Evolutionary conservation across 192 early-diverging fungal species (phyloP), one percentile per base, ranked within the genome.

Genomic region (Backusella psychrophila): DNA sequence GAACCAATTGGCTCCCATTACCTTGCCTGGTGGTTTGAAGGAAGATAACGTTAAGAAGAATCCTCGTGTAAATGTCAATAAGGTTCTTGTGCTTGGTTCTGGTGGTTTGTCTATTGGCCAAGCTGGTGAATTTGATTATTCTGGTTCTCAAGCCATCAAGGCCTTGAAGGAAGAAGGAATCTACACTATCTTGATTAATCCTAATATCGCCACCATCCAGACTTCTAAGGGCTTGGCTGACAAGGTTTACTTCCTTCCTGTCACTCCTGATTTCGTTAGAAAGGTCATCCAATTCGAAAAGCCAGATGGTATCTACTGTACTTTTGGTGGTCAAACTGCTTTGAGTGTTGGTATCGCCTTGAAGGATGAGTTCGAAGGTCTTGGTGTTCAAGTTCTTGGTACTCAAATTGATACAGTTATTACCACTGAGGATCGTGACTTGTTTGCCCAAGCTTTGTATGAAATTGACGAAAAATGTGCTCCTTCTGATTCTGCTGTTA

Each of bases 161-260:
- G 97, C 97, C 33, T 89, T 99, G 76, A 97, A 96, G 88, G 96
- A 98, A 83, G 96, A 97, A 80, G 93, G 93, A n/a, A 94, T 99
- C 75, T 95, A 97, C 84, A 99, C 97, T 15, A 88, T 99, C 69
- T 85, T 99, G 66, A 97, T 99, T 83, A 99, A 99, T 79, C 96
- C 97, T 69, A 99, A 99, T 88, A 99, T 99, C 82, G 97, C 97
- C 31, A 99, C 97, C 34, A 98, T 99, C 82, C 97, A 99, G 89
- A 99, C 97, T 15, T 97, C 95, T 17, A 92, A 96, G 86, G 96
- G 94, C 39, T 89, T 99, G 9, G 97, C 97, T 2, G 97, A 99
- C 88, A 96, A 95, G 82, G 95, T 97, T 66, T 99, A 99, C 85
- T 99, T 99, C 80, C 83, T 99, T 74, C 97, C 97, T 46, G 96